Base-by-base conservation (phyloP, 1,284 basidiomycete genomes). In the Sporisorium scitamineum region DNA sequence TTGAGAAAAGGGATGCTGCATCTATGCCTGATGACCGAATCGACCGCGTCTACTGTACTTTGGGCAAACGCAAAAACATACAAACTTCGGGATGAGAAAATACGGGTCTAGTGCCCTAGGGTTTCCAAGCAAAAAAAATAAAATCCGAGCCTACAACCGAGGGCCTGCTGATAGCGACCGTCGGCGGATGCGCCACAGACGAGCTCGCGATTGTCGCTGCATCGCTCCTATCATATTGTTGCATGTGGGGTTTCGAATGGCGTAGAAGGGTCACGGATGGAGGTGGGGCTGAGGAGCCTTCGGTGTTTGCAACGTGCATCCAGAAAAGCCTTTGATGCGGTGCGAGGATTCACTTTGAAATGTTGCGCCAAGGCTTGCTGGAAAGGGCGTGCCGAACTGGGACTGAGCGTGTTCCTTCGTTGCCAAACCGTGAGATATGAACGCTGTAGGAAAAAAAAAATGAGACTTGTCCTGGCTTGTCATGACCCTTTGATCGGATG, bases 151-250 rank as follows among this genome's bases (percentile, higher is more conserved):
- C 47, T 45, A 2, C 37, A 54, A 32, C 37, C 52, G 52, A 54
- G 24, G 14, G 14, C 11, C 50, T 51, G 50, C 31, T n/a, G 31
- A 51, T 27, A 26, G 41, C 41, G 53, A 29, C 41, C 53, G 39
- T 31, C 37, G 39, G 44, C 24, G 42, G 53, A 54, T 54, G 27
- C 39, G 44, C 16, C 42, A 14, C 5, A 54, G 53, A 41, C n/a
- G 16, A 22, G 9, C 27, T 54, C 53, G 39, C 53, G 39, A 44
- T 54, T 18, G 34, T 20, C 52, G 16, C 32, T 22, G 32, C 50
- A 34, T 20, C 50, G 11, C 10, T 34, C 20, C 2, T 10, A 22
- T 13, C 24, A 29, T 18, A 2, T 54, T 27, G n/a, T 54, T 42
- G 39, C n/a, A n/a, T 42, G 41, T 42, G 41, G 41, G 41, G 41